These are phyloP conservation scores for Escallonia rubra DNA, from an alignment of 129 eudicot genomes.

Conservation along the genomic window DNA sequence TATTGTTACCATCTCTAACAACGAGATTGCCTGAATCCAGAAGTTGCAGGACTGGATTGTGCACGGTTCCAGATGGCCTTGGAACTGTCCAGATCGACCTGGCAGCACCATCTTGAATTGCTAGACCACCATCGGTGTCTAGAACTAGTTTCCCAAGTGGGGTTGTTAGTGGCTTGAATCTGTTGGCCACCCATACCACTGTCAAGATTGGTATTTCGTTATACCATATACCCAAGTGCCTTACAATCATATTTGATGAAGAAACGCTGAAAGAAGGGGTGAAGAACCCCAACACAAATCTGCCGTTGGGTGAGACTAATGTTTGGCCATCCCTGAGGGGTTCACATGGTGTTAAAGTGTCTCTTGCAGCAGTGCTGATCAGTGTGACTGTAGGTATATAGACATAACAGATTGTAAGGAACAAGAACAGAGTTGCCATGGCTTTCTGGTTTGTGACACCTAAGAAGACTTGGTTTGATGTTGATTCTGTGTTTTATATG, in stretches of 20 bases:
- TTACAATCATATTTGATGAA: neutral
- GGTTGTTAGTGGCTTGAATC: neutral
- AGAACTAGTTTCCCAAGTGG: neutral
- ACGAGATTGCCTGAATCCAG: neutral
- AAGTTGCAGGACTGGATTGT: neutral
- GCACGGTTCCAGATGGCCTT: neutral
- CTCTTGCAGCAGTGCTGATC: neutral
- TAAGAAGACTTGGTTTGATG: too few relatives aligned
- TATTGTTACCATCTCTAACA: conserved; percentile 7
- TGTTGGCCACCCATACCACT: conserved; percentile 15
- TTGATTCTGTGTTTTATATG: too few relatives aligned
- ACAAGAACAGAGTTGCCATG: too few relatives aligned
- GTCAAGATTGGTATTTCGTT: neutral
- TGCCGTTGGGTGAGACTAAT: conserved; percentile 8
- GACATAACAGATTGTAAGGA: too few relatives aligned
- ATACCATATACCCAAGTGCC: conserved; percentile 13
- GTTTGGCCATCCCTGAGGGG: conserved; percentile 8
- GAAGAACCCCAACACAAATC: conserved; percentile 26
- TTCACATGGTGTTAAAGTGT: conserved; percentile 5
- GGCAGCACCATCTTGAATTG: neutral
- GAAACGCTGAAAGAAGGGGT: neutral
- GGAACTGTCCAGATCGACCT: neutral
- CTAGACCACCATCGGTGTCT: neutral
- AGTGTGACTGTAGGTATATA: too few relatives aligned
- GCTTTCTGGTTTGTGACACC: too few relatives aligned